These are phyloP conservation scores for Erythrophleum ivorense DNA, from an alignment of 331 rosid genomes.

Conservation along the genomic window DNA sequence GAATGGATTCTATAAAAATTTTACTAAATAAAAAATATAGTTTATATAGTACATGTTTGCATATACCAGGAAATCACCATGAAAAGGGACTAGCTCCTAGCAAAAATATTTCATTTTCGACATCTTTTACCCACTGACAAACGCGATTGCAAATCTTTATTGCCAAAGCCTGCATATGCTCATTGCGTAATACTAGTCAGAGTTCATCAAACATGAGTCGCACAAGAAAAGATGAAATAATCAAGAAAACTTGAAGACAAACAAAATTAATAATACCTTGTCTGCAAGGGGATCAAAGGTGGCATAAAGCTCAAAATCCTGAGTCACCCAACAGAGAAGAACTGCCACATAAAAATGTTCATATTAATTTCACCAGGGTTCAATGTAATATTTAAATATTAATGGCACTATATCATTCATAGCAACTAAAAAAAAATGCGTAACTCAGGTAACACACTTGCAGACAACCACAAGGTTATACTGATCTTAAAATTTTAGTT, in stretches of 20 bases:
- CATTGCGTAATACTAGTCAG: slow-evolving; percentile 28
- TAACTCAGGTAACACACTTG: not conserved
- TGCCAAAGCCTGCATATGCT: slow-evolving; percentile 79
- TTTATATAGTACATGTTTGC: slow-evolving; percentile 42
- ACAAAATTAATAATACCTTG: slow-evolving; percentile 58
- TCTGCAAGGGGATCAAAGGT: slow-evolving; percentile 99
- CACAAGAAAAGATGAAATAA: not conserved
- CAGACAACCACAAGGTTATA: not conserved
- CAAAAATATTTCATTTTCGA: slow-evolving; percentile 93
- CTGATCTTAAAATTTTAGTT: not conserved
- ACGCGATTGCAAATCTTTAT: slow-evolving; percentile 92
- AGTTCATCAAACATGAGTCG: slow-evolving; percentile 4
- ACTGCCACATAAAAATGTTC: slow-evolving; percentile 59
- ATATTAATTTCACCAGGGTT: slow-evolving; percentile 22
- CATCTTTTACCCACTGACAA: slow-evolving; percentile 98
- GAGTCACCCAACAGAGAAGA: slow-evolving; percentile 98
- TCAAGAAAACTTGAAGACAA: not conserved
- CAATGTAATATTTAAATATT: slow-evolving; percentile 35
- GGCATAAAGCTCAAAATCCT: slow-evolving; percentile 98
- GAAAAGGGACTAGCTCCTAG: slow-evolving; percentile 99
- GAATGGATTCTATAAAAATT: slow-evolving; percentile 26
- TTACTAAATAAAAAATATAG: slow-evolving; percentile 14
- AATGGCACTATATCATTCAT: slow-evolving; percentile 27
- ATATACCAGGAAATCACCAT: slow-evolving; percentile 67
- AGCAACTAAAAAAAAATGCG: slow-evolving; percentile 29